Conservation (phyloP, 495 filamentous ascomycete genomes). For the Talaromyces thailandensis region DNA sequence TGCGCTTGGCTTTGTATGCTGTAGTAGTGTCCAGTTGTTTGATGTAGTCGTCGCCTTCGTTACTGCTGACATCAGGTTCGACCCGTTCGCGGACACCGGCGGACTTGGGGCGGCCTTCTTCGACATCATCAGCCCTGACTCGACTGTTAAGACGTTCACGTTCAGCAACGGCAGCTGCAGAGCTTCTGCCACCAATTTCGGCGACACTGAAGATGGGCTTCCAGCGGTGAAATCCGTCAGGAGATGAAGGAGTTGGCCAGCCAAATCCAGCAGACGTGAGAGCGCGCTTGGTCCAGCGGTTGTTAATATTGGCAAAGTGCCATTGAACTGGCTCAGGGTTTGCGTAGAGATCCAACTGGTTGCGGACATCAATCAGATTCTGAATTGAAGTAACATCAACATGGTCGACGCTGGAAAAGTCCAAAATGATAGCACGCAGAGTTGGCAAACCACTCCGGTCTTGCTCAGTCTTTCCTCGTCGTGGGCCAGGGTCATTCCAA, state of each 20-base stretch:
- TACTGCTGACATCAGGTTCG: constrained; percentile 22
- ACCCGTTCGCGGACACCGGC: constrained; percentile 23
- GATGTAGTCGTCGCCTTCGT: constrained; percentile 20
- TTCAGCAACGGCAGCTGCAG: constrained; percentile 56
- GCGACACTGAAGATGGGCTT: constrained; percentile 95
- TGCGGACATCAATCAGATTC: constrained; percentile 93
- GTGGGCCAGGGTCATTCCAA: constrained; percentile 91
- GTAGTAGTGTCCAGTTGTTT: constrained; percentile 37
- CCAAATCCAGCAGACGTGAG: constrained; percentile 91
- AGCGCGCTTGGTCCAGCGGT: constrained; percentile 95
- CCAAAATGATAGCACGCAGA: constrained; percentile 86
- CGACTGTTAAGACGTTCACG: constrained; percentile 34
- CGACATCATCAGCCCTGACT: constrained; percentile 25
- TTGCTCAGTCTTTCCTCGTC: constrained; percentile 41
- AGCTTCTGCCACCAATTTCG: constrained; percentile 66
- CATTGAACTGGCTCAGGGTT: constrained; percentile 82
- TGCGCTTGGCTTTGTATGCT: constrained; percentile 27
- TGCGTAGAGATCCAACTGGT: constrained; percentile 87
- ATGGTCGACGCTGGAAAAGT: constrained; percentile 94
- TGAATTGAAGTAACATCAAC: constrained; percentile 93
- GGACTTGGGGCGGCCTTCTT: constrained; percentile 22
- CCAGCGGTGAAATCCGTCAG: constrained; percentile 59
- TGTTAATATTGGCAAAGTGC: constrained; percentile 93
- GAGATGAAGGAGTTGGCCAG: constrained; percentile 57
- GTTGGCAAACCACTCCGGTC: constrained; percentile 55